phyloP scores from a whole-genome alignment of 2,329 filamentous ascomycete species.

The Mycosphaerelloides madeirae region DNA sequence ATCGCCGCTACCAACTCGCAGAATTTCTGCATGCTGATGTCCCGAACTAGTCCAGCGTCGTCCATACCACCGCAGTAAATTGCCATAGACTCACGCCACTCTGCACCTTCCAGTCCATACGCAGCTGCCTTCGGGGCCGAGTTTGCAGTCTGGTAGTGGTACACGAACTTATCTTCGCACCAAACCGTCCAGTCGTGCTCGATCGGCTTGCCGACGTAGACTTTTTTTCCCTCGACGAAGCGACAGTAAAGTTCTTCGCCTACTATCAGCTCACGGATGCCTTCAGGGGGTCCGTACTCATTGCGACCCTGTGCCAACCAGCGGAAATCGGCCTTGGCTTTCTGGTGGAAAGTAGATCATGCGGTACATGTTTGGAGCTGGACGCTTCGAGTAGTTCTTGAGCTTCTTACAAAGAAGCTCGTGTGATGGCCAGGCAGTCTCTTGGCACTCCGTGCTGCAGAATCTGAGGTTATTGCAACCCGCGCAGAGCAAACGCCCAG shows the following conservation, averaged over 20 bases:
- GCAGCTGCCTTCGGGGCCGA: too few species aligned
- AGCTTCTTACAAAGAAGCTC: not conserved
- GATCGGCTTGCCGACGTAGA: too few species aligned
- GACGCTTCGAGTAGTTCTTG: not conserved
- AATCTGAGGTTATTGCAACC: not conserved
- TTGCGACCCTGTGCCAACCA: not conserved
- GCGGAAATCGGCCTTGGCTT: not conserved
- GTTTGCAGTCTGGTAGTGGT: too few species aligned
- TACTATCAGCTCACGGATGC: not conserved
- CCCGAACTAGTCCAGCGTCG: too few species aligned
- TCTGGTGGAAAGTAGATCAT: not conserved
- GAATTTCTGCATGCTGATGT: not conserved
- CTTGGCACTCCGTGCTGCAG: not conserved
- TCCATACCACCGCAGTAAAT: too few species aligned
- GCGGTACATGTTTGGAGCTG: not conserved
- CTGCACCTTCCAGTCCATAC: too few species aligned
- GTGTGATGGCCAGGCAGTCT: not conserved
- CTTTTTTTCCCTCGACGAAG: too few species aligned
- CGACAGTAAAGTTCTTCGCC: too few species aligned
- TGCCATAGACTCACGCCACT: too few species aligned
- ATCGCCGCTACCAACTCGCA: not conserved
- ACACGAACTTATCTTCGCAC: too few species aligned
- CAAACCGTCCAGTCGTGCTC: too few species aligned
- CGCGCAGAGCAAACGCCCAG: not conserved
- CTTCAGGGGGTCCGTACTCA: too few species aligned